Evolutionary conservation across 2,329 filamentous ascomycete genomes (phyloP).

Genomic region (Xenoacremonium recifei): DNA sequence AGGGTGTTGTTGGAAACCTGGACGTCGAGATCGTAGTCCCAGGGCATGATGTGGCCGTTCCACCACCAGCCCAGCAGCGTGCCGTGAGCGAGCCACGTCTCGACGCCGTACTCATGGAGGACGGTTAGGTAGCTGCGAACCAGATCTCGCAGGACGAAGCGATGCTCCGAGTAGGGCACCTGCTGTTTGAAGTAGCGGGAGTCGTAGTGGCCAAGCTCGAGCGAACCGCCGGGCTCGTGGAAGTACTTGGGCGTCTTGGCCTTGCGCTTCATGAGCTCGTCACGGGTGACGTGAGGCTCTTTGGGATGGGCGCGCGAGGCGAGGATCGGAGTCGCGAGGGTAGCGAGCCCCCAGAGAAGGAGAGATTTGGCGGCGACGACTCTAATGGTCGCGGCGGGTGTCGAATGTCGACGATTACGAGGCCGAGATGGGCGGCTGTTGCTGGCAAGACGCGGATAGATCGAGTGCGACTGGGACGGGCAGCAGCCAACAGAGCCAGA

Average conservation of each 20-base stretch:
- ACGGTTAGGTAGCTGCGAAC: conserved; percentile 71
- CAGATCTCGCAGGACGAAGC: conserved; percentile 65
- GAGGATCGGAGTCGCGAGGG: conserved; percentile 17
- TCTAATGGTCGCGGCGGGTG: background rate
- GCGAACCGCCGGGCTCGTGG: conserved; percentile 59
- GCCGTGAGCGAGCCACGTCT: conserved; percentile 86
- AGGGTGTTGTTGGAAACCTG: conserved; percentile 71
- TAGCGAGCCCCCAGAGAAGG: conserved; percentile 25
- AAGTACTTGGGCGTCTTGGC: conserved; percentile 57
- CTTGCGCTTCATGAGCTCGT: conserved; percentile 1
- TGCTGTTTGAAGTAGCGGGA: conserved; percentile 62
- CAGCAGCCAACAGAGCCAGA: too few relatives aligned
- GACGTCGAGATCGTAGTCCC: conserved; percentile 83
- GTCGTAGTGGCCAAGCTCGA: conserved; percentile 72
- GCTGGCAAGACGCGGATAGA: background rate
- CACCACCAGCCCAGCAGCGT: conserved; percentile 88
- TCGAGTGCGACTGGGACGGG: too few relatives aligned
- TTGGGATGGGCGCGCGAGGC: conserved; percentile 13
- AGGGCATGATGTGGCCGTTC: conserved; percentile 75
- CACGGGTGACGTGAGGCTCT: conserved; percentile 6
- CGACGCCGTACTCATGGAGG: conserved; percentile 62
- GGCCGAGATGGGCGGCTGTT: background rate
- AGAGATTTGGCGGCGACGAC: conserved; percentile 17
- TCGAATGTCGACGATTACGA: conserved; percentile 14
- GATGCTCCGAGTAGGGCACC: conserved; percentile 66